Percentiles rank a stretch among this genome's conserved stretches.
Conservation (phyloP, 1,284 basidiomycete genomes). For the Moesziomyces sp. region DNA sequence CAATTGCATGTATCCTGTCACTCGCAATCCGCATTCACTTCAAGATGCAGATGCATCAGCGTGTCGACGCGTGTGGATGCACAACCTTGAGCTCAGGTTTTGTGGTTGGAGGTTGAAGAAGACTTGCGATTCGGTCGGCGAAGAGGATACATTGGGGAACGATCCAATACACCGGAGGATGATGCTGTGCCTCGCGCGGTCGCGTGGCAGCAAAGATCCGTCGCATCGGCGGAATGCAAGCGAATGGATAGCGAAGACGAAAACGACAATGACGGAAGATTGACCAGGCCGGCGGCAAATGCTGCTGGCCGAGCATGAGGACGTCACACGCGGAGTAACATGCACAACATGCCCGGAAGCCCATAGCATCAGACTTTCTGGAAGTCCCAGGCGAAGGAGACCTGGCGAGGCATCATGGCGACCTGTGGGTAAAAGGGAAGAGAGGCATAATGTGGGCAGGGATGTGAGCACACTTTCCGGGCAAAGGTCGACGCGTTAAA, state of each 20-base stretch:
- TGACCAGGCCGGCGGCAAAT: not conserved
- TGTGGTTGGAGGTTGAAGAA: too few relatives aligned
- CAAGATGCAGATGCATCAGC: not conserved
- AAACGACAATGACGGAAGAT: not conserved
- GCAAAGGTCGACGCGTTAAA: too few relatives aligned
- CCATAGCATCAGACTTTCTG: not conserved
- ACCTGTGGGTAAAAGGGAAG: not conserved
- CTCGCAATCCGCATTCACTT: not conserved
- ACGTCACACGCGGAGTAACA: not conserved
- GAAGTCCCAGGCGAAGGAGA: constrained; percentile 13
- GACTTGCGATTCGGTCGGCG: not conserved
- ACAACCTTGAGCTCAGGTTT: not conserved
- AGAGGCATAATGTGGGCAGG: too few relatives aligned
- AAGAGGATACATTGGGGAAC: not conserved
- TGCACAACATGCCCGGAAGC: not conserved
- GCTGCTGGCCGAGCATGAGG: not conserved
- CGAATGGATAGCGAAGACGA: not conserved
- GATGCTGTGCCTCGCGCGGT: not conserved
- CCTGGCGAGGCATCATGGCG: constrained; percentile 2
- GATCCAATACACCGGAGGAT: not conserved
- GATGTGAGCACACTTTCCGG: too few relatives aligned
- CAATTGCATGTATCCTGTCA: not conserved
- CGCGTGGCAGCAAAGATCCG: not conserved
- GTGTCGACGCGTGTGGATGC: not conserved
- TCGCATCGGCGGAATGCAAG: not conserved